A percentile compares a stretch with the other conserved stretches of the same genome.
These are phyloP conservation scores for Beauveria asiatica DNA, from an alignment of 2,329 filamentous ascomycete species.

Conservation along the genomic window DNA sequence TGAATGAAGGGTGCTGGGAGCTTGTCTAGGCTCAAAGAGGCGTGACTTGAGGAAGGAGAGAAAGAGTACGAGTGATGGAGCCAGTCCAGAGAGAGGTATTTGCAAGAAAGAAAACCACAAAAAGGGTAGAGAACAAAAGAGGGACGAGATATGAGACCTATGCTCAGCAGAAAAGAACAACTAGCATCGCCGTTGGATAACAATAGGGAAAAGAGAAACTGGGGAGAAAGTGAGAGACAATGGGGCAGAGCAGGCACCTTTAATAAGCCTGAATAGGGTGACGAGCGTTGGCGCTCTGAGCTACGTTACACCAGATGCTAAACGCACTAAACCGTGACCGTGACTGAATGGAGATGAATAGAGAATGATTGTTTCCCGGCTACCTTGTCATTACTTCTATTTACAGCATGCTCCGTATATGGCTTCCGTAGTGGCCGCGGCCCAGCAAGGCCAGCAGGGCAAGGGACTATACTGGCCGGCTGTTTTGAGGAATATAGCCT, in stretches of 20 bases:
- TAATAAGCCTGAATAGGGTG: constrained; percentile 3
- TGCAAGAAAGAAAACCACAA: neutral
- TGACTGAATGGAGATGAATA: neutral
- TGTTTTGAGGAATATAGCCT: neutral
- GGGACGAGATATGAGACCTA: constrained; percentile 12
- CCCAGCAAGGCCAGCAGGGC: neutral
- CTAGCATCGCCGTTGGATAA: neutral
- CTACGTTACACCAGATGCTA: neutral
- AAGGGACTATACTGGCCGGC: neutral
- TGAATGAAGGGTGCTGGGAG: neutral
- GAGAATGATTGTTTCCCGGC: neutral
- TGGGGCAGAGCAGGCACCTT: constrained; percentile 2
- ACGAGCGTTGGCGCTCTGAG: neutral
- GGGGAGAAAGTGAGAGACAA: constrained; percentile 6
- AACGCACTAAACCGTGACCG: neutral
- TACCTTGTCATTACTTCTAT: neutral
- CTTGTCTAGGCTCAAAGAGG: neutral
- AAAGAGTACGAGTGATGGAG: neutral
- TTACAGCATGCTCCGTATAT: neutral
- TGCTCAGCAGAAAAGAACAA: neutral
- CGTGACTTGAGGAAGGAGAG: neutral
- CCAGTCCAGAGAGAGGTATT: constrained; percentile 13
- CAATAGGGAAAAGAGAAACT: neutral
- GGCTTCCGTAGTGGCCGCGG: neutral
- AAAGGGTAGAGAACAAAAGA: neutral